Evolutionary conservation across 805 yeast genomes (phyloP), one percentile per base, ranked within the genome.

Genomic region (Candida montana): DNA sequence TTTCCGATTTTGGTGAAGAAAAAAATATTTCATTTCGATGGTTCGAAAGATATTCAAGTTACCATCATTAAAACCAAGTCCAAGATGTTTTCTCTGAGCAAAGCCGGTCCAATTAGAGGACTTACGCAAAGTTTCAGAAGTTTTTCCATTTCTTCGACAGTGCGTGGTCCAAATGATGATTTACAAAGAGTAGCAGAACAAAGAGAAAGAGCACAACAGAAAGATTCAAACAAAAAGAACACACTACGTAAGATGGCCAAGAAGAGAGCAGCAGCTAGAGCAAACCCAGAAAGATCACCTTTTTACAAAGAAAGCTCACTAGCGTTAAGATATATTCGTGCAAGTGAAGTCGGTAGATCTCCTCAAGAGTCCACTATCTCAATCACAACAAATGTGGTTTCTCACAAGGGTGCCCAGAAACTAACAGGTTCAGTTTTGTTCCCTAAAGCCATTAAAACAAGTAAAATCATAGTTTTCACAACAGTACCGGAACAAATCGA

Each of bases 301-400:
- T 67, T 83, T 41, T 82, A 78, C 57, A 78, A 85, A 83, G 80
- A 77, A 37, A 70, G 88, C 7, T 76, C 84, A 6, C 62, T 67
- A 24, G 96, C 97, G 2, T 62, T 88, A 61, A 73, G 84, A 53
- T 89, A 80, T 56, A 59, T 91, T 42, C 72, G 96, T 48, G 96
- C 98, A 0, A 78, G 89, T 5, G 96, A 89, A 62, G 95, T 89
- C 5, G 98, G 99, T 5, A 78, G 84, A 56, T 78, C 91, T 3
- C 67, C 72, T 5, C 65, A 73, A n/a, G 79, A 80, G 52, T 79
- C 91, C 18, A 81, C 90, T 19, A 69, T 91, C 31, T 69, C 84
- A 15, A 62, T 85, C 41, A 76, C 82, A 40, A 72, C 86, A 15
- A 67, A 76, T 15, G 69, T 89, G 24, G 73, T 81, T 10, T 77